Conservation (phyloP, 2,329 filamentous ascomycete species). For the Lecanosticta acicola region DNA sequence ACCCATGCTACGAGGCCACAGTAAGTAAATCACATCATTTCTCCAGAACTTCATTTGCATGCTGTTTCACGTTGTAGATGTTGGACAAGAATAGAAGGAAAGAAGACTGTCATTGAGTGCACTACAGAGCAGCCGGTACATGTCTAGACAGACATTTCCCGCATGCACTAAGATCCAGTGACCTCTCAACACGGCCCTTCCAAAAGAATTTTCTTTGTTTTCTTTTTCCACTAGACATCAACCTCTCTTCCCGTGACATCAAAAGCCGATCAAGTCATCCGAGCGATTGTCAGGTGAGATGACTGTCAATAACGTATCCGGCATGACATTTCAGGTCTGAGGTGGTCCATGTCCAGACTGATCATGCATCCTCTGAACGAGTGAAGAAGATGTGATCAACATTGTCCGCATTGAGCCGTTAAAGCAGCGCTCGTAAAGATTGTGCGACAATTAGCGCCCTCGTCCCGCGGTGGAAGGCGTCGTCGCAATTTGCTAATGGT, state of each 20-base stretch:
- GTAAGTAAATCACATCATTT: background rate
- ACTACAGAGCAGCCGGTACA: constrained; percentile 5
- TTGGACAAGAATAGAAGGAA: background rate
- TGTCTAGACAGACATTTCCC: constrained; percentile 1
- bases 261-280: background rate
- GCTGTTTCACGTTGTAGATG: too few species aligned
- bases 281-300: background rate
- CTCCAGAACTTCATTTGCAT: too few species aligned
- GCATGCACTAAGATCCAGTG: constrained; percentile 7
- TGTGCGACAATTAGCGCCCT: constrained; percentile 8
- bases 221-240: constrained; percentile 21
- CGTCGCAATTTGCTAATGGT: constrained; percentile 13
- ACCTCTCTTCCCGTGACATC: background rate
- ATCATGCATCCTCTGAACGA: constrained; percentile 28
- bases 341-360: constrained; percentile 22
- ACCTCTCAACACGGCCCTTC: constrained; percentile 2
- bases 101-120: constrained; percentile 13
- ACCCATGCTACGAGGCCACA: too few species aligned
- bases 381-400: constrained; percentile 32
- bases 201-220: constrained; percentile 10
- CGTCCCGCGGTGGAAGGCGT: constrained; percentile 15
- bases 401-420: constrained; percentile 16
- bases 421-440: constrained; percentile 11
- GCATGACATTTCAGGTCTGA: background rate
- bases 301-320: background rate